Conservation (phyloP, 2,329 filamentous ascomycete species). For the Colletotrichum sp. region DNA sequence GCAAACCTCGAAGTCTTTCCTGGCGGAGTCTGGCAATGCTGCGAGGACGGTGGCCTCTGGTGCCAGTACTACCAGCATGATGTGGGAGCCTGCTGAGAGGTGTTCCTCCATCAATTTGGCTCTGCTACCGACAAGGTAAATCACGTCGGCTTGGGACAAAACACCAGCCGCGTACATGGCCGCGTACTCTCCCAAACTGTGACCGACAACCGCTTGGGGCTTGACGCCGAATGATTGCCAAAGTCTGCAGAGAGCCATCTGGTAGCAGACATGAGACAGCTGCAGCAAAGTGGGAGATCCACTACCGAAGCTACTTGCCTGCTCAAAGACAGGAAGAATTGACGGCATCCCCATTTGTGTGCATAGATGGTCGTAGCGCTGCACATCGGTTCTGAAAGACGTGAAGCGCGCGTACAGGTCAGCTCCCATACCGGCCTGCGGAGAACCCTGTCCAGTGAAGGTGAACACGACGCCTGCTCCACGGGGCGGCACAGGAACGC, state of each 20-base stretch:
- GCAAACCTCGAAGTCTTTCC: slow-evolving; percentile 50
- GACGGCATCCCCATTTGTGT: slow-evolving; percentile 58
- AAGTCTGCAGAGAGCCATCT: slow-evolving; percentile 61
- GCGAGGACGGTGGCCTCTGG: slow-evolving; percentile 56
- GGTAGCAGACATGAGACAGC: slow-evolving; percentile 55
- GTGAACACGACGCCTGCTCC: slow-evolving; percentile 55
- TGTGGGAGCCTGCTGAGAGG: slow-evolving; percentile 70
- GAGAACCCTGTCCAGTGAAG: slow-evolving; percentile 62
- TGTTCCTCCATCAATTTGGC: slow-evolving; percentile 67
- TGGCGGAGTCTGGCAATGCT: slow-evolving; percentile 48
- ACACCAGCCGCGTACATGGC: slow-evolving; percentile 75
- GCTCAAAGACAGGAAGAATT: slow-evolving; percentile 56
- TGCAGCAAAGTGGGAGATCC: slow-evolving; percentile 46
- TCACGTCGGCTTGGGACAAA: slow-evolving; percentile 71
- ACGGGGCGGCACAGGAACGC: slow-evolving; percentile 42
- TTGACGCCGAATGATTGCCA: slow-evolving; percentile 61
- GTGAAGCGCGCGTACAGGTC: slow-evolving; percentile 51
- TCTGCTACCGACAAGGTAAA: slow-evolving; percentile 73
- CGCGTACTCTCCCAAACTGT: slow-evolving; percentile 76
- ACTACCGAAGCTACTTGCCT: slow-evolving; percentile 26
- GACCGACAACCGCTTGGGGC: slow-evolving; percentile 61
- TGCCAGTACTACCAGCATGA: slow-evolving; percentile 56
- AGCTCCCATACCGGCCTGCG: slow-evolving; percentile 53
- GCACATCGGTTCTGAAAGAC: slow-evolving; percentile 55
- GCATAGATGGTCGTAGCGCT: slow-evolving; percentile 61